Base-by-base conservation (phyloP, 1,284 basidiomycete genomes). In the Mycena citricolor region DNA sequence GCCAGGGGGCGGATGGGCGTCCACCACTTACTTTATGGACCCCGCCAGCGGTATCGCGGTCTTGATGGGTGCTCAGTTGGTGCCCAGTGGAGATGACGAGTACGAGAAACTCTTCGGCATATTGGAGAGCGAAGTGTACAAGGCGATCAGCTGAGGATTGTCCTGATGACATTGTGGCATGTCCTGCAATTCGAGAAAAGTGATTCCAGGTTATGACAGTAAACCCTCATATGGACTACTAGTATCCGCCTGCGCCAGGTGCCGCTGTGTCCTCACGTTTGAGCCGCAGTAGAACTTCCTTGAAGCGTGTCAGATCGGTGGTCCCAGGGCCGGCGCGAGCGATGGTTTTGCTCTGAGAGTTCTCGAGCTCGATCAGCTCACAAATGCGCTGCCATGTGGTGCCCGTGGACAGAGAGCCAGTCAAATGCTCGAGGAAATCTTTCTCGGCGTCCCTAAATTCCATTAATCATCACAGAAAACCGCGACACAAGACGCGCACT, bases 361-460 rank as follows among this genome's bases (percentile, higher is more conserved):
- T 97, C 66, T 97, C 83, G 32, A 99, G 76, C 54, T 94, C 92
- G 47, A 98, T 70, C 42, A 88, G 68, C 36, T 87, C 86, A 61
- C 86, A 87, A 60, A 99, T 94, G 21, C 95, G 85, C 57, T 93
- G 83, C 97, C 97, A 99, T 5, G 94, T 94, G 16, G 95, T 97
- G 25, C 95, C 97, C 49, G 83, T 77, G 0, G 91, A 87, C 43
- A 99, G 79, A 17, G 86, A 82, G 40, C 86, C 83, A 19, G 81
- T 80, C 47, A 94, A 73, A 32, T 75, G 70, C 22, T 83, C 76
- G 31, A 92, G 63, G 71, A 90, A 97, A 46, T 84, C 81, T 28
- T 83, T 81, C 67, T 99, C 97, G 55, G 84, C 76, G 63, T 97
- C 90, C 74, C 94, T 97, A 59, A 30, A 13, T 19, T 43, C 19